A percentile compares a stretch with the other conserved stretches of the same genome.
Conservation (phyloP, 441 rosid genomes). For the Mallotus repandus region DNA sequence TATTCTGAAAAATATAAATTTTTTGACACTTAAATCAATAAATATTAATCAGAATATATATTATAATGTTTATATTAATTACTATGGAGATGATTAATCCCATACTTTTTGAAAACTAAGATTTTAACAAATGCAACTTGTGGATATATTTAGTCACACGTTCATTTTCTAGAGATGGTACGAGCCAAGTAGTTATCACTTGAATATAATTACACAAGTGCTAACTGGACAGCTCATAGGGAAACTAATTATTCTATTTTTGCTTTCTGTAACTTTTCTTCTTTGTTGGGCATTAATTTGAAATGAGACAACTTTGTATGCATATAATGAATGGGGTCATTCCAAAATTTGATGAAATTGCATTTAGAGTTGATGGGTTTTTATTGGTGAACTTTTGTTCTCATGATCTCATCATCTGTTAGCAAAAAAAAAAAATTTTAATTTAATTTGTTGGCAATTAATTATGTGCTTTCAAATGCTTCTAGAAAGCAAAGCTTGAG, state of each 20-base stretch:
- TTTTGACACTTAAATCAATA: too few relatives aligned
- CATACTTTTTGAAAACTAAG: not conserved
- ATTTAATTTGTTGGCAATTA: not conserved
- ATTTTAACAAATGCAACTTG: not conserved
- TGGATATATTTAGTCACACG: slow-evolving; percentile 31
- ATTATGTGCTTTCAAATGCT: not conserved
- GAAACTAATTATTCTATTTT: slow-evolving; percentile 22
- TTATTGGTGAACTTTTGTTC: not conserved
- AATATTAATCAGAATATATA: too few relatives aligned
- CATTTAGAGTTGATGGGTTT: not conserved
- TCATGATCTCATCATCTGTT: not conserved
- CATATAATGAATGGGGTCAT: not conserved
- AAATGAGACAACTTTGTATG: slow-evolving; percentile 9
- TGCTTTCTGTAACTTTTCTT: slow-evolving; percentile 18
- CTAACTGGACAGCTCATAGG: slow-evolving; percentile 25
- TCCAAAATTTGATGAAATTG: slow-evolving; percentile 4
- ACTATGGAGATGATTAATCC: slow-evolving; percentile 23
- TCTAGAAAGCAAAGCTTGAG: not conserved
- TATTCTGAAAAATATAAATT: too few relatives aligned
- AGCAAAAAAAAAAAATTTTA: not conserved
- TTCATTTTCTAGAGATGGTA: slow-evolving; percentile 22
- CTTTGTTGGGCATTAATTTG: slow-evolving; percentile 6
- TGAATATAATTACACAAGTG: slow-evolving; percentile 26
- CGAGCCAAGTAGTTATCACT: slow-evolving; percentile 18
- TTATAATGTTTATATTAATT: not conserved